Evolutionary conservation across 1,284 basidiomycete species (phyloP).

Genomic region (Ceratorhiza oryzae-sativae): DNA sequence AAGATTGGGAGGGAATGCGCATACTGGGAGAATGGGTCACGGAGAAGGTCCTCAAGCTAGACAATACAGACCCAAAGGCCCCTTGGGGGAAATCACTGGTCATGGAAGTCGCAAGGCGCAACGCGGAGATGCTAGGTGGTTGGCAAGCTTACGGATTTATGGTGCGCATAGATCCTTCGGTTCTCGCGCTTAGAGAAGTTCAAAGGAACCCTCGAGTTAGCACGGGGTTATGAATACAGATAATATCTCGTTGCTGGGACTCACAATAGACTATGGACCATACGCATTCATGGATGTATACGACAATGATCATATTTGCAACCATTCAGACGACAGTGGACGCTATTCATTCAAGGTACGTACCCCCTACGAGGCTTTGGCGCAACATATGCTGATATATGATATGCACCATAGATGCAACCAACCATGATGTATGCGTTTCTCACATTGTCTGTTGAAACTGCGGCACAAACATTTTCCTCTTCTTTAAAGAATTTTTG

Average conservation of each 20-base stretch:
- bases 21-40: constrained; percentile 78
- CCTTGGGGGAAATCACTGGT: constrained; percentile 76
- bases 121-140: constrained; percentile 88
- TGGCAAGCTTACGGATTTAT: constrained; percentile 97
- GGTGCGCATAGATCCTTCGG: constrained; percentile 47
- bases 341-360: constrained; percentile 84
- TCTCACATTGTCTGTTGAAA: constrained; percentile 26
- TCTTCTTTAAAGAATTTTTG: constrained; percentile 64
- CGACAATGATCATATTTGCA: constrained; percentile 87
- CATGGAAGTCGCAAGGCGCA: constrained; percentile 78
- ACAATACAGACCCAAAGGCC: constrained; percentile 54
- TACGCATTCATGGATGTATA: constrained; percentile 97
- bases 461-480: not conserved
- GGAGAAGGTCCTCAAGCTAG: constrained; percentile 63
- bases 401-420: constrained; percentile 53
- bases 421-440: constrained; percentile 63
- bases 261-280: constrained; percentile 95
- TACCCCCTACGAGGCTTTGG: not conserved
- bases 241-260: constrained; percentile 85
- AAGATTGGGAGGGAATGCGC: constrained; percentile 75
- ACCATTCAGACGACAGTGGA: constrained; percentile 87
- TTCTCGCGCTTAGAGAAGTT: not conserved
- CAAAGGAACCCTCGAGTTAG: not conserved
- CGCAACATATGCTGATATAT: not conserved
- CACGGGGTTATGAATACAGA: constrained; percentile 97